Evolutionary conservation across 73 alveolate species (phyloP), one percentile per base, ranked within the genome.

Genomic region (Paramecium octaurelia): DNA sequence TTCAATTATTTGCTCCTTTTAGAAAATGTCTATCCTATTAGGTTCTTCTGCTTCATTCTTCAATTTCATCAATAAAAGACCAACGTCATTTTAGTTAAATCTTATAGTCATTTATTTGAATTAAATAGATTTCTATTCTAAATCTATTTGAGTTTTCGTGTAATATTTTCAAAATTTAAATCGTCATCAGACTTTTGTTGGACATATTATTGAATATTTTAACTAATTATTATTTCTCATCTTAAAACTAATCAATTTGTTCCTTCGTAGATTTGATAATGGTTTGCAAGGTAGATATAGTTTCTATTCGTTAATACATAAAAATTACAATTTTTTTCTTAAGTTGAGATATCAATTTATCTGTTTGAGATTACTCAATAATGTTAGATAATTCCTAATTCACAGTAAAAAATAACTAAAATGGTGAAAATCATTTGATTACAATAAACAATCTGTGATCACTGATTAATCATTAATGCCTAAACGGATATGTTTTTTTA

Each of bases 101-200:
- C 70, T 36, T 12, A n/a, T 77, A n/a, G 35, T 9, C 58, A 71
- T 31, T 42, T 77, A 42, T 77, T 77, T 73, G 14, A 42, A 42
- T 77, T 77, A 12, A n/a, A 42, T 42, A 9, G 70, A 40, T n/a
- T 43, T 77, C 70, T 77, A 42, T 77, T 77, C 90, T 42, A 77
- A 42, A 42, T 77, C 90, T 21, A 43, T 77, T 43, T 77, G 1
- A 40, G 24, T 77, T 44, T 77, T 20, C 90, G 9, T 2, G 42
- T 77, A 1, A 42, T 20, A 42, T 77, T 77, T 23, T 77, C 90
- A 77, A 27, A 77, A 23, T 11, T 42, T 20, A 77, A 43, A 40
- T 77, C 90, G n/a, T 77, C 73, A 10, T 77, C 1, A 23, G 42
- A 77, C 50, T 77, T 77, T 38, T 77, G 24, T 44, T 77, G n/a